Evolutionary conservation across 139 green algal genomes (phyloP).

Genomic region (Picochlorum costavermella): DNA sequence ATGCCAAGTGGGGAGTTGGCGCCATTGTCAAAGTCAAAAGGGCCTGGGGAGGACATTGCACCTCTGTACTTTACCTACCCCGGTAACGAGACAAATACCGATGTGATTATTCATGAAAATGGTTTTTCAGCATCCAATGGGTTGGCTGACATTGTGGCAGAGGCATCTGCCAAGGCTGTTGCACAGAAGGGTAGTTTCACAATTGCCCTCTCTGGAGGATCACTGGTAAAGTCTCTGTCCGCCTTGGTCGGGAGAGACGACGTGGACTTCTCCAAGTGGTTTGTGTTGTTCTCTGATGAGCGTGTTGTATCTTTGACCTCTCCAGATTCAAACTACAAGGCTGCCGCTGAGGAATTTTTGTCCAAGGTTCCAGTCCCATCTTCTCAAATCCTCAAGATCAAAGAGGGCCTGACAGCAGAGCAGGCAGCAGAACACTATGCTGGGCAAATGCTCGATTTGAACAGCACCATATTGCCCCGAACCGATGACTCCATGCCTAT

Average conservation of each 20-base stretch:
- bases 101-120: conserved; percentile 30
- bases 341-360: conserved; percentile 58
- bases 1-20: conserved; percentile 65
- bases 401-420: conserved; percentile 36
- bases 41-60: conserved; percentile 42
- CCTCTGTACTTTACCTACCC: conserved; percentile 62
- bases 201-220: conserved; percentile 75
- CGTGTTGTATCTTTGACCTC: conserved; percentile 66
- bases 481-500: conserved; percentile 49
- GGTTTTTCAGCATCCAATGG: conserved; percentile 13
- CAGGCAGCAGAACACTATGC: conserved; percentile 43
- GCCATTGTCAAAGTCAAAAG: conserved; percentile 58
- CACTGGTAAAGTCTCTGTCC: conserved; percentile 50
- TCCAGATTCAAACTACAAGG: conserved; percentile 71
- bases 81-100: conserved; percentile 19
- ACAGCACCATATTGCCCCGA: conserved; percentile 43
- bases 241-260: conserved; percentile 37
- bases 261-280: conserved; percentile 67
- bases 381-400: conserved; percentile 39
- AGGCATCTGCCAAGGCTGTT: conserved; percentile 49
- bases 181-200: conserved; percentile 65
- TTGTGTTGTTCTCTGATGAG: conserved; percentile 76
- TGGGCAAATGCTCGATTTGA: conserved; percentile 49
- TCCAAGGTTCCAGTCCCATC: conserved; percentile 53
- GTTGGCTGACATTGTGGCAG: conserved; percentile 20